A percentile compares a stretch with the other conserved stretches of the same genome.
These are phyloP conservation scores for Kodamaea suecica DNA, from an alignment of 1,139 yeast species.

Conservation along the genomic window DNA sequence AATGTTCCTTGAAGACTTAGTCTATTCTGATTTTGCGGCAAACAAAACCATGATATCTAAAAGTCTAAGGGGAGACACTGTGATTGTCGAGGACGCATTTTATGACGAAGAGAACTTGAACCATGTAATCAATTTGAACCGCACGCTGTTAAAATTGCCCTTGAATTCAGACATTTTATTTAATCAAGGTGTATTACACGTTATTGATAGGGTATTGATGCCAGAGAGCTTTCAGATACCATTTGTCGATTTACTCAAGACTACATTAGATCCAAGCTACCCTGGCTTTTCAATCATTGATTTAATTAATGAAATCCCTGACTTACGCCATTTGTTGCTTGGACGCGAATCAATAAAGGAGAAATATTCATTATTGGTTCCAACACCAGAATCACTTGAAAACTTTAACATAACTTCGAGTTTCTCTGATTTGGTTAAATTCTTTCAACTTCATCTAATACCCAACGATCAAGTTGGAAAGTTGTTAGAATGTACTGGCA, in stretches of 20 bases:
- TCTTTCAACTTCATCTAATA: constrained; percentile 67
- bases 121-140: constrained; percentile 27
- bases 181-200: constrained; percentile 83
- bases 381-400: constrained; percentile 56
- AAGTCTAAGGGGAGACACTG: constrained; percentile 39
- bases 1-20: constrained; percentile 56
- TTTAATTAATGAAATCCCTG: constrained; percentile 41
- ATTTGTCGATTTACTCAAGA: constrained; percentile 51
- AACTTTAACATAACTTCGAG: constrained; percentile 51
- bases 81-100: constrained; percentile 19
- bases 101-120: constrained; percentile 25
- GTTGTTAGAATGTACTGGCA: constrained; percentile 33
- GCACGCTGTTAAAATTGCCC: constrained; percentile 28
- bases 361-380: constrained; percentile 71
- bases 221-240: constrained; percentile 58
- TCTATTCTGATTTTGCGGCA: constrained; percentile 62
- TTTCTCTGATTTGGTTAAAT: constrained; percentile 44
- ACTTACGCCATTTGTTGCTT: constrained; percentile 20
- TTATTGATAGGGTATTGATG: constrained; percentile 53
- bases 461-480: constrained; percentile 47
- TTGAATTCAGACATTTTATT: constrained; percentile 68
- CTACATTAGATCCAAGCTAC: constrained; percentile 45
- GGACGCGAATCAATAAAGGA: constrained; percentile 7
- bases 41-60: constrained; percentile 21
- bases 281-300: constrained; percentile 41